Evolutionary conservation across 2,329 filamentous ascomycete species (phyloP).

Genomic region (Paecilomyces dactylethromorphus): DNA sequence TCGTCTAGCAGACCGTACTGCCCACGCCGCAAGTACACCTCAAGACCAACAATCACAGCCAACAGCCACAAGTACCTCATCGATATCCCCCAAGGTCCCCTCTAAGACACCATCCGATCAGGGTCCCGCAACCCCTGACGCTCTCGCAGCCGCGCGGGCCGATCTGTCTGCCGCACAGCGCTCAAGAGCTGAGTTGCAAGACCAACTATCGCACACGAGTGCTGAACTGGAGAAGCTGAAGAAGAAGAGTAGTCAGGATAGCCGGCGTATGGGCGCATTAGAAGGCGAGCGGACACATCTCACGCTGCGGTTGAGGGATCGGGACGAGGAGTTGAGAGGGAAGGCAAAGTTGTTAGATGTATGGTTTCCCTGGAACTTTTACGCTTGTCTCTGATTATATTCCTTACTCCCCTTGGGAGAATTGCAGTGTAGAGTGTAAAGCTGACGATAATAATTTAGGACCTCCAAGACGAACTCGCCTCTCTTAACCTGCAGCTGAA

Average conservation of each 20-base stretch:
- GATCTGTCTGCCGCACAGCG: conserved; percentile 74
- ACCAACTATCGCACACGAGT: conserved; percentile 56
- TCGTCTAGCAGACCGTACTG: conserved; percentile 60
- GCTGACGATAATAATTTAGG: conserved; percentile 34
- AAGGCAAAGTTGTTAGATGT: conserved; percentile 80
- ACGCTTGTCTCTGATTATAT: neutral
- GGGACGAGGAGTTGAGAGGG: conserved; percentile 75
- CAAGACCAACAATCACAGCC: conserved; percentile 18
- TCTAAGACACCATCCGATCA: conserved; percentile 1
- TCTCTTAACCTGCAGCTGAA: conserved; percentile 82
- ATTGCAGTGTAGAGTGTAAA: neutral
- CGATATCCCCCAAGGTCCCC: conserved; percentile 13
- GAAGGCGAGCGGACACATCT: conserved; percentile 57
- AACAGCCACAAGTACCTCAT: conserved; percentile 20
- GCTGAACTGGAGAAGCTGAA: conserved; percentile 61
- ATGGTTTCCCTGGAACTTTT: conserved; percentile 11
- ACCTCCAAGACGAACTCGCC: conserved; percentile 90
- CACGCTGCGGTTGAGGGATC: conserved; percentile 64
- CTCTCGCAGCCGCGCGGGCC: conserved; percentile 40
- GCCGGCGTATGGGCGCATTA: conserved; percentile 55
- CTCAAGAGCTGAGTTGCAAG: conserved; percentile 61
- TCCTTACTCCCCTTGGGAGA: conserved; percentile 4
- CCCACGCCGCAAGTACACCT: conserved; percentile 41
- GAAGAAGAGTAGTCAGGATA: conserved; percentile 53
- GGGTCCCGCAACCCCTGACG: conserved; percentile 12